A percentile compares a stretch with the other conserved stretches of the same genome.
Conservation (phyloP, 2,329 filamentous ascomycete species). For the Neocucurbitaria cava region DNA sequence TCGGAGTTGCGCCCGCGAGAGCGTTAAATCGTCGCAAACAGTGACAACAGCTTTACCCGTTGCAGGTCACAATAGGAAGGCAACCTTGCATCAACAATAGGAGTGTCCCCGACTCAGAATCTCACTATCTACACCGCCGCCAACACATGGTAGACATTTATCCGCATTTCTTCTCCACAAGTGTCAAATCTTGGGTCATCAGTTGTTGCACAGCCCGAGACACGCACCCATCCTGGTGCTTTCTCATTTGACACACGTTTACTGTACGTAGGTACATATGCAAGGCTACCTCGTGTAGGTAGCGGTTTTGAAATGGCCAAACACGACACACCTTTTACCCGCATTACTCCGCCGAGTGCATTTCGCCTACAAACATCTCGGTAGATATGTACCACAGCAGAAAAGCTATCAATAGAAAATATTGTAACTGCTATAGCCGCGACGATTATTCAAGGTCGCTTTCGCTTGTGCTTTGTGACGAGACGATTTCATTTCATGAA, state of each 20-base stretch:
- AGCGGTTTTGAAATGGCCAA: neutral
- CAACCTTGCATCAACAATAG: constrained; percentile 4
- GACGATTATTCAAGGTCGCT: neutral
- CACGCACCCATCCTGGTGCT: neutral
- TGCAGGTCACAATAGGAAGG: constrained; percentile 6
- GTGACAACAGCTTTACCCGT: neutral
- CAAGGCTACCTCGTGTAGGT: too few relatives aligned
- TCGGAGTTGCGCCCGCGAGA: neutral
- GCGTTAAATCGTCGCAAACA: neutral
- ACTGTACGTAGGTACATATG: too few relatives aligned
- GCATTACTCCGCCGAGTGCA: constrained; percentile 2
- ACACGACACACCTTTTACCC: neutral
- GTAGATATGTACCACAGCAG: neutral
- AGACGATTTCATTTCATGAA: neutral
- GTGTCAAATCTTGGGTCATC: neutral
- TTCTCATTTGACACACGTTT: neutral
- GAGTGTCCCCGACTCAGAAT: neutral
- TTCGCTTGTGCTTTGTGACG: too few relatives aligned
- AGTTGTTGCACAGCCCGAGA: neutral
- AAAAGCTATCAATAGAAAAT: neutral
- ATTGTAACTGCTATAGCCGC: neutral
- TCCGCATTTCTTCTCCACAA: neutral
- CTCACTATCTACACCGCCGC: neutral
- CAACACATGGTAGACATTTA: neutral
- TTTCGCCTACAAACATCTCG: neutral